Percentiles rank a stretch among this genome's conserved stretches.
phyloP scores from a whole-genome alignment of 2,329 filamentous ascomycete species.

The Stromatinia cepivora region DNA sequence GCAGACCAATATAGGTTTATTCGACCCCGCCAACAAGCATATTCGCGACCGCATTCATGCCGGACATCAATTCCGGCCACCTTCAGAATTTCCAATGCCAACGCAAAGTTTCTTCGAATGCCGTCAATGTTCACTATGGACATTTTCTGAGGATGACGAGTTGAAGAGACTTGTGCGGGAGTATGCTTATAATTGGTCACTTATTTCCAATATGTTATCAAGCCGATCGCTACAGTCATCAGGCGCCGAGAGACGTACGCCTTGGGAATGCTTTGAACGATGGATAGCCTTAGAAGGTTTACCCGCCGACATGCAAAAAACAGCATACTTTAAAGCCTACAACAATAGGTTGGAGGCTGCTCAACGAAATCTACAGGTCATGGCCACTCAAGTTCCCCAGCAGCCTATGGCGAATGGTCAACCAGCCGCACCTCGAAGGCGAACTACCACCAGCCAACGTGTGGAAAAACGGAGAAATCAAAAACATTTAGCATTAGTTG shows the following conservation, averaged over 20 bases:
- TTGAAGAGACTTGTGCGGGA: conserved; percentile 82
- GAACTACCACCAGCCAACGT: conserved; percentile 75
- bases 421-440: conserved; percentile 58
- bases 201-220: conserved; percentile 80
- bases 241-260: conserved; percentile 83
- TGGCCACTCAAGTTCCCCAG: conserved; percentile 39
- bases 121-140: conserved; percentile 87
- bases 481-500: conserved; percentile 83
- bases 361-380: conserved; percentile 51
- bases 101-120: conserved; percentile 87
- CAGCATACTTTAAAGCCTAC: conserved; percentile 84
- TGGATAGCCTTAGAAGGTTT: conserved; percentile 92
- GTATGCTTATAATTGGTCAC: conserved; percentile 96
- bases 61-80: conserved; percentile 88
- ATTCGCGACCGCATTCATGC: conserved; percentile 89
- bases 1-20: conserved; percentile 78
- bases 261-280: conserved; percentile 98
- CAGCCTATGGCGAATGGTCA: conserved; percentile 44
- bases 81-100: conserved; percentile 89
- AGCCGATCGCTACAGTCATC: conserved; percentile 77
- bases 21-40: conserved; percentile 83
- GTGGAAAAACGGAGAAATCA: conserved; percentile 86
- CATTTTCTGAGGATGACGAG: conserved; percentile 85
- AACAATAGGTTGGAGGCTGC: conserved; percentile 61
- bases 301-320: conserved; percentile 91